Base-by-base conservation (phyloP, 176 grass and related monocot genomes). In the Poa pratensis region DNA sequence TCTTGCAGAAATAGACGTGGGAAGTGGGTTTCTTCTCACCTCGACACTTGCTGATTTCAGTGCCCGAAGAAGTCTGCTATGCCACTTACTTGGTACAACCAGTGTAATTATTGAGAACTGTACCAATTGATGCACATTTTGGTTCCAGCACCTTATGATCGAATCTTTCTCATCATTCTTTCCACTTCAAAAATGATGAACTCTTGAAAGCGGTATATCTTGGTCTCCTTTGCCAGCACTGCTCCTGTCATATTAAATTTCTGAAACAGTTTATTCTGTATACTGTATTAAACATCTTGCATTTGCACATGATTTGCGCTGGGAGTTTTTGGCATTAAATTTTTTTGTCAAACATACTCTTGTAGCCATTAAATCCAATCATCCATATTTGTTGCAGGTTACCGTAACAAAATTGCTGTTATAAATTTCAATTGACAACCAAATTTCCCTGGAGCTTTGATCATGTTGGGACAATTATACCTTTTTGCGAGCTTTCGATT, bases 191-290 rank as follows among this genome's bases (percentile, higher is more conserved):
- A 75, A 76, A 53, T 84, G 43, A 57, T 59, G 24, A 75, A 85
- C 42, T 81, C 78, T 73, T 64, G 69, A 73, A 90, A 82, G 32
- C 16, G 64, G 83, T 90, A 77, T 82, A 80, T 23, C 34, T 71
- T 20, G 11, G 4, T 70, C 37, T 77, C 62, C 11, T 85, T 85
- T 69, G 18, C 64, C 35, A 42, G 23, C 40, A 72, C 62, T 82
- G 73, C 18, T 70, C 51, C 23, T 65, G 32, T 17, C 63, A 85
- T 69, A n/a, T 76, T 17, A 51, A 42, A n/a, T 79, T 69, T 69
- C 55, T 51, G 37, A 50, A 77, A 51, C 5, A 37, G 3, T 80
- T 77, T 57, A 66, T n/a, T 59, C 46, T 22, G 32, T 63, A 61
- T 64, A 5, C 7, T 42, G 12, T 49, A 69, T 57, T 80, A 49